Conservation (phyloP, 2,329 filamentous ascomycete genomes). For the Fusarium robinianum region DNA sequence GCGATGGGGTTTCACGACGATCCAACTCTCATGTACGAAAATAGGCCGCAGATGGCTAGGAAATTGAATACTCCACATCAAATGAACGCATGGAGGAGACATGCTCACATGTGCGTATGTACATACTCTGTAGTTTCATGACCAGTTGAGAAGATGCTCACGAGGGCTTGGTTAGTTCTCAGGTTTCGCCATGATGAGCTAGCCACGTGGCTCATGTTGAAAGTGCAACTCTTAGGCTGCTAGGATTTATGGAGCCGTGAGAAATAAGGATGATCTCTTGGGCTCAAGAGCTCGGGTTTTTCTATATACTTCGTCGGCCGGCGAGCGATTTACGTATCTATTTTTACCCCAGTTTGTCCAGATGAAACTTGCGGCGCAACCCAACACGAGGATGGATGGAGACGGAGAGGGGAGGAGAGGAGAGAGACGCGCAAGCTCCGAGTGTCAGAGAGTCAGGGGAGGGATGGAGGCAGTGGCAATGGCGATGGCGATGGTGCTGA, state of each 20-base stretch:
- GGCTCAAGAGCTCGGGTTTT: no score
- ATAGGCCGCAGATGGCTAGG: constrained; percentile 5
- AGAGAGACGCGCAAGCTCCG: constrained; percentile 22
- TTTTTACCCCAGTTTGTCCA: not conserved
- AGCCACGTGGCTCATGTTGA: constrained; percentile 7
- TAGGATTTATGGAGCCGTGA: no score
- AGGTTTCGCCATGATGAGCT: not conserved
- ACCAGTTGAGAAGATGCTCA: not conserved
- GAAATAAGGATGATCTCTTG: no score
- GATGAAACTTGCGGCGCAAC: not conserved
- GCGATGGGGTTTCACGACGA: constrained; percentile 14
- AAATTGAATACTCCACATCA: constrained; percentile 14
- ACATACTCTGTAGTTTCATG: not conserved
- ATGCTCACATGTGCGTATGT: constrained; percentile 5
- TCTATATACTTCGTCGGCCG: constrained; percentile 4
- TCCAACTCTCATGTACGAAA: constrained; percentile 22
- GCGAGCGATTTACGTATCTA: not conserved
- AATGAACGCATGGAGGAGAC: no score
- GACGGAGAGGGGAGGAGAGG: constrained; percentile 3
- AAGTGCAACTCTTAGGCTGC: no score
- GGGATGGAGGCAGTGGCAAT: not conserved
- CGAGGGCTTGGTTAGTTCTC: constrained; percentile 7
- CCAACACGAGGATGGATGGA: constrained; percentile 10
- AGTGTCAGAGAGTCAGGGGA: not conserved
- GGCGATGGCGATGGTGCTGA: no score